These are phyloP conservation scores for Alternaria arbusti DNA, from an alignment of 2,329 filamentous ascomycete species.

Conservation along the genomic window DNA sequence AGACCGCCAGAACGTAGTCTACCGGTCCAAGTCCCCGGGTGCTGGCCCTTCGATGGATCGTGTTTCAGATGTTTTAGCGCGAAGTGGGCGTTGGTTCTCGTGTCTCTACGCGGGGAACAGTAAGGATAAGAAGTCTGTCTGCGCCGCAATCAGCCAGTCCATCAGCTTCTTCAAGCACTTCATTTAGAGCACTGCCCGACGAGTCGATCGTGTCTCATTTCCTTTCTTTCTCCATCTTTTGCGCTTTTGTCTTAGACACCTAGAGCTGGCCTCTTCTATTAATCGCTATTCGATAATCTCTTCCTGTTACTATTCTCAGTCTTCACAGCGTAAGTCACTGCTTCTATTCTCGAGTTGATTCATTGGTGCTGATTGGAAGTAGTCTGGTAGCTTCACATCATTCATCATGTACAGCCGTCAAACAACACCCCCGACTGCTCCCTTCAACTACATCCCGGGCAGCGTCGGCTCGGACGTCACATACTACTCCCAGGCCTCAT, in stretches of 20 bases:
- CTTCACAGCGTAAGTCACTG: conserved; percentile 42
- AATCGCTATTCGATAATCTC: conserved; percentile 51
- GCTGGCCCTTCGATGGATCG: conserved; percentile 37
- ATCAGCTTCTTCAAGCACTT: conserved; percentile 29
- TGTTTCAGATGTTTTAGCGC: conserved; percentile 51
- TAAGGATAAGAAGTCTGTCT: conserved; percentile 47
- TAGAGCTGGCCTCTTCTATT: conserved; percentile 54
- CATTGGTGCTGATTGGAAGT: conserved; percentile 17
- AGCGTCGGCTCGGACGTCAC: conserved; percentile 62
- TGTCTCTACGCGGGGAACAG: conserved; percentile 33
- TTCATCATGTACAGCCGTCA: conserved; percentile 53
- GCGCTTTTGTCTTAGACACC: conserved; percentile 50
- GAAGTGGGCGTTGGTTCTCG: conserved; percentile 42
- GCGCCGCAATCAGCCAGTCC: conserved; percentile 43
- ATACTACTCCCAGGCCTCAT: conserved; percentile 70
- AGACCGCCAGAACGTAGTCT: conserved; percentile 22
- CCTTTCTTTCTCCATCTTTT: conserved; percentile 21
- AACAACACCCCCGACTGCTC: conserved; percentile 52
- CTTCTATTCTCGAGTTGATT: conserved; percentile 1
- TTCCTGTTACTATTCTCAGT: conserved; percentile 20
- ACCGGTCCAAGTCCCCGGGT: conserved; percentile 32
- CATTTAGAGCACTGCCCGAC: conserved; percentile 42
- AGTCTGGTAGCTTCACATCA: conserved; percentile 47
- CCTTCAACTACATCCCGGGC: conserved; percentile 47
- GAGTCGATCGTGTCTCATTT: conserved; percentile 50